Evolutionary conservation across 1,284 basidiomycete species (phyloP).

Genomic region (Meripilus lineatus): DNA sequence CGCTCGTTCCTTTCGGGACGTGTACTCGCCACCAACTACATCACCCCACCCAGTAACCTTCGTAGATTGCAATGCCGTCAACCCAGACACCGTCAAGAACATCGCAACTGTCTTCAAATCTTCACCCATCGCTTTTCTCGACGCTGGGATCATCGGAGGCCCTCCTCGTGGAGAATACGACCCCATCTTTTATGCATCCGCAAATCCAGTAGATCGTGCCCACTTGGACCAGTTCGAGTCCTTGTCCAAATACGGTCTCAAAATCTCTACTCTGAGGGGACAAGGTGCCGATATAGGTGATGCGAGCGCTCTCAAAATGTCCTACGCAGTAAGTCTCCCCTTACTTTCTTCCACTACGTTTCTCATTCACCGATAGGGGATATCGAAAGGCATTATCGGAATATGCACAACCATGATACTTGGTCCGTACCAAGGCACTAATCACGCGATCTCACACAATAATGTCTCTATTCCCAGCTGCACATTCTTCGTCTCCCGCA

Average conservation of each 20-base stretch:
- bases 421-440: conserved; percentile 27
- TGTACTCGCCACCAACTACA: conserved; percentile 7
- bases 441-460: neutral
- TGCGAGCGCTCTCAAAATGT: conserved; percentile 61
- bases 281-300: conserved; percentile 48
- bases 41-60: conserved; percentile 22
- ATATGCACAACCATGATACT: conserved; percentile 55
- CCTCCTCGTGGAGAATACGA: conserved; percentile 44
- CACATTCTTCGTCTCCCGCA: conserved; percentile 51
- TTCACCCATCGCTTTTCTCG: conserved; percentile 42
- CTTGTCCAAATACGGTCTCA: conserved; percentile 40
- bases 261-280: conserved; percentile 39
- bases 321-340: conserved; percentile 44
- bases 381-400: conserved; percentile 51
- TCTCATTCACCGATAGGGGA: conserved; percentile 36
- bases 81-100: conserved; percentile 42
- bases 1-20: conserved; percentile 38
- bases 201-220: conserved; percentile 28
- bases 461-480: conserved; percentile 30
- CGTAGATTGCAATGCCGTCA: conserved; percentile 60
- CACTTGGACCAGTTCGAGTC: conserved; percentile 39
- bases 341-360: neutral
- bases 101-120: conserved; percentile 43
- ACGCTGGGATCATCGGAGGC: conserved; percentile 56
- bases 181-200: conserved; percentile 53